A percentile compares a stretch with the other conserved stretches of the same genome.
Conservation (phyloP, 352 stramenopile genomes). For the Pythium dissimile region DNA sequence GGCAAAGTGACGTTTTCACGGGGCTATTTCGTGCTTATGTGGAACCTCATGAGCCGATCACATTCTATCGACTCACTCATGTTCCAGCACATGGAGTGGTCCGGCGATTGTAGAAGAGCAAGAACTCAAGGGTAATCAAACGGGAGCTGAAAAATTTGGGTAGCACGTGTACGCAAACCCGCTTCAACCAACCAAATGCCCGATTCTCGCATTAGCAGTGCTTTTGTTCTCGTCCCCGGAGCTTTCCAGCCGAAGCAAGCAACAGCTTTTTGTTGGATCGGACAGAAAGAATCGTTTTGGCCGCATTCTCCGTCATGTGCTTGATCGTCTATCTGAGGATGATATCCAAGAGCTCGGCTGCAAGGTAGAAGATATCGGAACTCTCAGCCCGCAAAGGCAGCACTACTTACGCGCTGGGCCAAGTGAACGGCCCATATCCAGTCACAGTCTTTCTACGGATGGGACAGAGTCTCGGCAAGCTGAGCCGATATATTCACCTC, state of each 20-base stretch:
- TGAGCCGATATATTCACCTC: slow-evolving; percentile 4
- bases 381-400: slow-evolving; percentile 7
- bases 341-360: neutral
- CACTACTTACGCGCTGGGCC: slow-evolving; percentile 6
- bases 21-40: slow-evolving; percentile 14
- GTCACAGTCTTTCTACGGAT: slow-evolving; percentile 10
- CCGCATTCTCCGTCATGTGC: neutral
- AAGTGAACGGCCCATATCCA: slow-evolving; percentile 7
- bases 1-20: neutral
- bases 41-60: slow-evolving; percentile 14
- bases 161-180: slow-evolving; percentile 17
- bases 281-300: slow-evolving; percentile 7
- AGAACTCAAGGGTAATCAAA: slow-evolving; percentile 11
- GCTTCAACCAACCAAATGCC: slow-evolving; percentile 9
- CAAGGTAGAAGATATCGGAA: neutral
- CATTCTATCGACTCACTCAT: slow-evolving; percentile 9
- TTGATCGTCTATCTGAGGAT: neutral
- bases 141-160: slow-evolving; percentile 5
- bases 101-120: slow-evolving; percentile 13
- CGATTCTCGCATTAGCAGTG: slow-evolving; percentile 7
- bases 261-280: slow-evolving; percentile 14
- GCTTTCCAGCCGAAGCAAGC: neutral
- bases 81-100: slow-evolving; percentile 12
- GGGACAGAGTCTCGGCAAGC: slow-evolving; percentile 8
- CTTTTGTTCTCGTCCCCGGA: slow-evolving; percentile 8